phyloP scores from a whole-genome alignment of 805 yeast species.

The Starmerella sirachaensis region DNA sequence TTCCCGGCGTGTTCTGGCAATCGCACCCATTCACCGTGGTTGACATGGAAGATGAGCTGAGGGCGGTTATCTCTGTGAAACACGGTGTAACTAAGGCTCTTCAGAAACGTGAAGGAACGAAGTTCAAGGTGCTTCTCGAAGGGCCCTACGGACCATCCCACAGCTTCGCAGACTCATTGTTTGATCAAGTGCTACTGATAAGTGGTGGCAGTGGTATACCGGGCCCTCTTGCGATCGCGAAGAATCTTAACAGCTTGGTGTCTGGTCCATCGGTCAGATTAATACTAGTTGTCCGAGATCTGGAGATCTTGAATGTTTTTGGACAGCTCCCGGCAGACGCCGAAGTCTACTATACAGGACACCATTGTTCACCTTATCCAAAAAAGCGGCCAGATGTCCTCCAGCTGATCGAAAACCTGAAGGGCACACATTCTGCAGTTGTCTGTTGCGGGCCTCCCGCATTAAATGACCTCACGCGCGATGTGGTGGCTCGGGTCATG shows the following conservation, averaged over 20 bases:
- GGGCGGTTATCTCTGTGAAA: conserved; percentile 10
- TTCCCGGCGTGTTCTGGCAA: conserved; percentile 49
- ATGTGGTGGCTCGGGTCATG: conserved; percentile 32
- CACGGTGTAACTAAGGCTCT: conserved; percentile 9
- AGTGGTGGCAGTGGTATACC: conserved; percentile 17
- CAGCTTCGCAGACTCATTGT: background rate
- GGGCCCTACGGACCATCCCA: conserved; percentile 17
- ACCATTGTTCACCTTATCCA: background rate
- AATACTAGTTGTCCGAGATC: conserved; percentile 5
- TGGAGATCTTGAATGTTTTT: conserved; percentile 6
- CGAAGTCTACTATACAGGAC: conserved; percentile 8
- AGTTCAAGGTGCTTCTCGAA: conserved; percentile 3
- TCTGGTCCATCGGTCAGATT: conserved; percentile 2
- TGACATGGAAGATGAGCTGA: conserved; percentile 2
- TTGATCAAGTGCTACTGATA: conserved; percentile 3
- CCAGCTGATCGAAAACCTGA: conserved; percentile 27
- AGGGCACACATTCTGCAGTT: conserved; percentile 34
- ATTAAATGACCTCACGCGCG: conserved; percentile 48
- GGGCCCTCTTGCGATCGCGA: conserved; percentile 12
- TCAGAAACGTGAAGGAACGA: background rate
- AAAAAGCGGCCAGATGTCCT: conserved; percentile 11
- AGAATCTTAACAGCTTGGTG: background rate
- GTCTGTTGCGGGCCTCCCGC: conserved; percentile 53
- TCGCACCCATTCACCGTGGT: conserved; percentile 56
- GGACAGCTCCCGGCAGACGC: background rate